Evolutionary conservation across 306 rosid genomes (phyloP).

Genomic region (Corylus avellana): DNA sequence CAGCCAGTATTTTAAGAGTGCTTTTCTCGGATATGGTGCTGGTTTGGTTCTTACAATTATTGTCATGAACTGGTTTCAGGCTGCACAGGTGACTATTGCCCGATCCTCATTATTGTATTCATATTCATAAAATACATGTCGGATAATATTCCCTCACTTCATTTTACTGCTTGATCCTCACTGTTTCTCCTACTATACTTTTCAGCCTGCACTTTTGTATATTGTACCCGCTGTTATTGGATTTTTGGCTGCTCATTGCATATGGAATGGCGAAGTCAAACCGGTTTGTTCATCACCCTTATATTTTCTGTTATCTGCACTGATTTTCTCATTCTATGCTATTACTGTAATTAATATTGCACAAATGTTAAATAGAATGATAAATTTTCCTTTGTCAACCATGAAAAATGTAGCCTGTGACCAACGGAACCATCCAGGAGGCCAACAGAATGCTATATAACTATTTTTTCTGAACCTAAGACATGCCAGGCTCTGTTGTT

Average conservation of each 20-base stretch:
- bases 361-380: neutral
- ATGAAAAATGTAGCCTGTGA: neutral
- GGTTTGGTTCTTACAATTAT: slow-evolving; percentile 89
- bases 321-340: neutral
- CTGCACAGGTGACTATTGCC: slow-evolving; percentile 82
- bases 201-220: slow-evolving; percentile 95
- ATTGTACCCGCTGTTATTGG: slow-evolving; percentile 93
- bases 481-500: neutral
- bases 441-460: neutral
- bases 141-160: slow-evolving; percentile 1
- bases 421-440: too few relatives aligned
- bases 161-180: slow-evolving; percentile 3
- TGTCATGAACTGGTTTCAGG: slow-evolving; percentile 99
- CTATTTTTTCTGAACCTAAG: neutral
- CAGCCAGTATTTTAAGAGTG: slow-evolving; percentile 89
- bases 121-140: slow-evolving; percentile 1
- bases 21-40: slow-evolving; percentile 76
- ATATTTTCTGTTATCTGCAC: neutral
- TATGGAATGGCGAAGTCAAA: slow-evolving; percentile 93
- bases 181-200: slow-evolving; percentile 13
- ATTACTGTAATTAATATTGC: slow-evolving; percentile 1
- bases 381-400: neutral
- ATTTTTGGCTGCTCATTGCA: slow-evolving; percentile 88
- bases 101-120: slow-evolving; percentile 24
- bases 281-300: slow-evolving; percentile 58